Percentiles rank a stretch among this genome's conserved stretches.
phyloP scores from a whole-genome alignment of 106 monocot genomes.

The Allium cepa region DNA sequence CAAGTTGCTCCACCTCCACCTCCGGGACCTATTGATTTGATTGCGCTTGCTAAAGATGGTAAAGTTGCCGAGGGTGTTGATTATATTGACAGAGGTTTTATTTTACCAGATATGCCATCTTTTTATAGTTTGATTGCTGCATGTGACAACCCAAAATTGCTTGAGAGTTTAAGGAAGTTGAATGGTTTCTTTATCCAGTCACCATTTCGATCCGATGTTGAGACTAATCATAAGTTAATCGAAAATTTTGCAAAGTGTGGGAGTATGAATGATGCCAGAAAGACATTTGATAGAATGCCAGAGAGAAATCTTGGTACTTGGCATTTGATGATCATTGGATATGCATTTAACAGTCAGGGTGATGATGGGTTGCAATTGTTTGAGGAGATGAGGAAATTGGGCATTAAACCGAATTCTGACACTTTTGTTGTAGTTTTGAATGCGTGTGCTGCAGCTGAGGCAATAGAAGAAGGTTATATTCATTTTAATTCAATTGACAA shows the following conservation, averaged over 20 bases:
- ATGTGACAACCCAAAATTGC: slow-evolving; percentile 49
- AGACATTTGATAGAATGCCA: slow-evolving; percentile 76
- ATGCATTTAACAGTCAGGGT: slow-evolving; percentile 53
- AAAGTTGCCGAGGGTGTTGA: slow-evolving; percentile 73
- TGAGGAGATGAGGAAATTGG: slow-evolving; percentile 65
- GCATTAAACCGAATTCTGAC: slow-evolving; percentile 29
- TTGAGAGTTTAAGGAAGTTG: slow-evolving; percentile 81
- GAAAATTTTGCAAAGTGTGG: slow-evolving; percentile 53
- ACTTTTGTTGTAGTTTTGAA: slow-evolving; percentile 57
- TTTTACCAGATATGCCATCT: slow-evolving; percentile 27
- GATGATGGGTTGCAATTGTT: slow-evolving; percentile 77
- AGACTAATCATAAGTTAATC: slow-evolving; percentile 60
- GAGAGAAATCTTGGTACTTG: slow-evolving; percentile 65
- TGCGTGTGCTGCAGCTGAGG: slow-evolving; percentile 70
- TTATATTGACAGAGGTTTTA: slow-evolving; percentile 38
- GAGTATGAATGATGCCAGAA: slow-evolving; percentile 59
- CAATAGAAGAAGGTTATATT: slow-evolving; percentile 81
- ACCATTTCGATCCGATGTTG: slow-evolving; percentile 56
- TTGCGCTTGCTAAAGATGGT: slow-evolving; percentile 40
- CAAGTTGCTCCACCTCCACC: slow-evolving; percentile 15
- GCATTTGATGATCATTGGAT: slow-evolving; percentile 72
- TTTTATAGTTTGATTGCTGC: slow-evolving; percentile 46
- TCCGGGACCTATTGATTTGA: slow-evolving; percentile 43
- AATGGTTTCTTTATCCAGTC: slow-evolving; percentile 63
- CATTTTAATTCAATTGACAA: slow-evolving; percentile 75